These are phyloP conservation scores for Apocynum venetum DNA, from an alignment of 257 asterid genomes.

Conservation along the genomic window DNA sequence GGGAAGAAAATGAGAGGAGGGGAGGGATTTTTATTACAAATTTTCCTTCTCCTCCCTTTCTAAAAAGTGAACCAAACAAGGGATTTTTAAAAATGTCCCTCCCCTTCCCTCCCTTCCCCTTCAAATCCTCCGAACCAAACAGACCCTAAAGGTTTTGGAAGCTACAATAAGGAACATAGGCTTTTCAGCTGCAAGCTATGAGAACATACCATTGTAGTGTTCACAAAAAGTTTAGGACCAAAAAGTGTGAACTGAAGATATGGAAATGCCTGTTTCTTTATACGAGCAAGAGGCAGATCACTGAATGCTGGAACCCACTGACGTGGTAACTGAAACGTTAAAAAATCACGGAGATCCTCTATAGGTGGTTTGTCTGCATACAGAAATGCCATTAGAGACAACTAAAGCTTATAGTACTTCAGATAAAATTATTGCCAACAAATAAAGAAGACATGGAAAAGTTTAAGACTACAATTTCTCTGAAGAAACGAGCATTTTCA, in stretches of 20 bases:
- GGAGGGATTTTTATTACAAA: no score
- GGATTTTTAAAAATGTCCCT: no score
- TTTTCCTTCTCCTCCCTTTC: no score
- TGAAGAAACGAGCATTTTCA: neutral
- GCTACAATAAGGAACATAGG: neutral
- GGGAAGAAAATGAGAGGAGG: no score
- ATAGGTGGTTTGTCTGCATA: constrained; percentile 67
- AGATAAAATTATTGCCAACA: neutral
- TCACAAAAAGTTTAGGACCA: constrained; percentile 80
- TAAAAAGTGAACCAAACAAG: no score
- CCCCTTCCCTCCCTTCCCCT: no score
- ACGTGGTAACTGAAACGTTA: constrained; percentile 72
- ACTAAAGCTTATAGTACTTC: neutral
- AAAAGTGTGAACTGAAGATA: constrained; percentile 57
- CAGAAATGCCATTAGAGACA: constrained; percentile 16
- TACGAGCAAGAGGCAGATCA: constrained; percentile 69
- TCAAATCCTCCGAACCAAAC: no score
- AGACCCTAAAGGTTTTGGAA: neutral
- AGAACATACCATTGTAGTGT: constrained; percentile 55
- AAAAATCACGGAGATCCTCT: constrained; percentile 69
- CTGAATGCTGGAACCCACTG: constrained; percentile 75
- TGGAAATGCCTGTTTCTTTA: constrained; percentile 56
- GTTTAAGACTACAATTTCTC: neutral
- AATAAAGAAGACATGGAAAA: neutral
- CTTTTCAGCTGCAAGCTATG: constrained; percentile 3